Evolutionary conservation across 2,329 filamentous ascomycete species (phyloP), one percentile per base, ranked within the genome.

Genomic region (Colletotrichum sp.): DNA sequence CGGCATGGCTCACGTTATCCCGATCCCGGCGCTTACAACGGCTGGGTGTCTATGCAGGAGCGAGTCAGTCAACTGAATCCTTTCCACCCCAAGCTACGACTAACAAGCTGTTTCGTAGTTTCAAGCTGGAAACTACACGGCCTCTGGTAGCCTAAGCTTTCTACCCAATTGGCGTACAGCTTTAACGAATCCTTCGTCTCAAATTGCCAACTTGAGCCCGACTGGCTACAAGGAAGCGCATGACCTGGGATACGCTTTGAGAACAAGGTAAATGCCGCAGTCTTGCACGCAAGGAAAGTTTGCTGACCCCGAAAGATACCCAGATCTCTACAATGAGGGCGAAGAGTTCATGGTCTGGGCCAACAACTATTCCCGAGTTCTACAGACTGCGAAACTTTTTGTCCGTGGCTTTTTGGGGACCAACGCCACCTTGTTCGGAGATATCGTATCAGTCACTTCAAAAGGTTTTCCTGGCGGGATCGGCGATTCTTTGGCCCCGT

Each of bases 1-100:
- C 89, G 92, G 21, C 92, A 93, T 84, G 92, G 92, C 21, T 92
- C 90, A 57, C 87, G 92, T 57, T 94, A 90, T 79, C 92, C 92
- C 1, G 92, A 93, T 77, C 84, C 84, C 2, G 90, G 91, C 6
- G 91, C 92, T 7, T 93, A 93, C 76, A 83, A 85, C 7, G 86
- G 87, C 62, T 94, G 92, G 92, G 81, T 87, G 3, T 84, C 85
- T 6, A 85, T 90, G 83, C 82, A 86, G 57, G 78, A 84, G 4
- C 84, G 86, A 73, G 87, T 89, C 77, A 76, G 83, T 81, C 8
- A 12, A 26, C 18, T n/a, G n/a, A 21, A 5, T 18, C 4, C 8
- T n/a, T 12, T 5, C 26, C 12, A 15, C 10, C 32, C 34, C n/a
- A 3, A 30, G 2, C 12, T 8, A 26, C 5, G 8, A 5, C 15